Base-by-base conservation (phyloP, 169 alveolate species). In the Sarcocystis neurona region DNA sequence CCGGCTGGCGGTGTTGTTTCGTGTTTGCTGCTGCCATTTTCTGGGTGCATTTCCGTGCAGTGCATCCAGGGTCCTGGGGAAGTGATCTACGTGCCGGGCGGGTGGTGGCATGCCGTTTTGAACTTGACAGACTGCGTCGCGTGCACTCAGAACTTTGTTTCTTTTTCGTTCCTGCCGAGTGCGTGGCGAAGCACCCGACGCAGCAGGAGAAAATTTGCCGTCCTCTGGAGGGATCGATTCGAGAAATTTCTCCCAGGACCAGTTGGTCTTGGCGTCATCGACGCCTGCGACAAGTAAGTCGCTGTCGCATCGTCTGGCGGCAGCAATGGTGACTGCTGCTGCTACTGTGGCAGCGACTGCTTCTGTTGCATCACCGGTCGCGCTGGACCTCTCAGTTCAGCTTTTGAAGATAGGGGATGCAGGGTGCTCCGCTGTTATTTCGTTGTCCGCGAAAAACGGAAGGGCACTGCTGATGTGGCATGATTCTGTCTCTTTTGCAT, bases 81-180 rank as follows among this genome's bases (percentile, higher is more conserved):
- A 84, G 91, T 96, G 46, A 94, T 95, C n/a, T 95, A 86, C 91
- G 96, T 96, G 4, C 98, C 98, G 8, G 96, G 96, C 18, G 90
- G 93, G 30, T 95, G 97, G 98, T 96, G 98, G 98, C 98, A 96
- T 89, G 97, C 97, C 5, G 98, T 96, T 47, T 85, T 96, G 44
- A 96, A 96, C 77, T 66, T 96, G 41, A 85, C 94, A n/a, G 95
- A 95, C 79, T 94, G 97, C 43, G 90, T 95, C 0, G 96, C 97
- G 20, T 90, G 94, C 72, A 96, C 97, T 8, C 92, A 92, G 60
- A 90, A 90, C 50, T 79, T 66, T 60, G 90, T 84, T 0, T 84
- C 91, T 43, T 74, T 68, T 41, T 90, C 91, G n/a, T 74, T 74
- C 34, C 37, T 90, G 27, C 70, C 32, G 10, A 2, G 50, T 4